These are phyloP conservation scores for Vigna angularis DNA, from an alignment of 306 rosid genomes.

Conservation along the genomic window DNA sequence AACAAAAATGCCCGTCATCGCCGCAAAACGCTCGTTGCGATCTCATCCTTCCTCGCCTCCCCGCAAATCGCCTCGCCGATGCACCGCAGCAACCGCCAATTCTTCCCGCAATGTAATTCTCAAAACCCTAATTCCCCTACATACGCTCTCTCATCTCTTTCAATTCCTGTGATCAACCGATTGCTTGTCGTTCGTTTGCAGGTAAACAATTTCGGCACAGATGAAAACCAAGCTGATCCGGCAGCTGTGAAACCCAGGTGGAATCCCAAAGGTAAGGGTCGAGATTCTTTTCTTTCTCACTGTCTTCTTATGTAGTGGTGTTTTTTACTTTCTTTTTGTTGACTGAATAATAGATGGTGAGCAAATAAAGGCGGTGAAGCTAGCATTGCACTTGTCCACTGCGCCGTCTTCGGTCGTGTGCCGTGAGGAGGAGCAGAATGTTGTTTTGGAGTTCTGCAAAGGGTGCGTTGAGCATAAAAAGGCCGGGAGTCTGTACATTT, in stretches of 20 bases:
- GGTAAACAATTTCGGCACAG: constrained; percentile 42
- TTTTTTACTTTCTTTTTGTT: not conserved
- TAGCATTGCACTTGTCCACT: constrained; percentile 76
- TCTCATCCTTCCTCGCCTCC: constrained; percentile 46
- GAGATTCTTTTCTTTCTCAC: not conserved
- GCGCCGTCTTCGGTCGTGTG: constrained; percentile 70
- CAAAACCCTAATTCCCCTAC: not conserved
- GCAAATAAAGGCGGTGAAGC: constrained; percentile 69
- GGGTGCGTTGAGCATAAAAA: constrained; percentile 66
- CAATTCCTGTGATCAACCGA: not conserved
- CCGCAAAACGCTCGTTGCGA: constrained; percentile 34
- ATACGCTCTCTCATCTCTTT: not conserved
- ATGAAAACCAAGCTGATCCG: constrained; percentile 36
- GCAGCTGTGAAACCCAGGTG: constrained; percentile 53
- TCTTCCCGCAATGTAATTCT: constrained; percentile 39
- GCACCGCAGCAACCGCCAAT: constrained; percentile 43
- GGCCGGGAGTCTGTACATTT: constrained; percentile 81
- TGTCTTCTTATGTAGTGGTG: not conserved
- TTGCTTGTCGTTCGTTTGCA: constrained; percentile 35
- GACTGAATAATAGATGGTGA: constrained; percentile 55
- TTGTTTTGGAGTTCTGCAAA: constrained; percentile 78
- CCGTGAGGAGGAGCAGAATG: constrained; percentile 79
- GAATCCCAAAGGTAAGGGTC: constrained; percentile 70
- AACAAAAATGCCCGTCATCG: constrained; percentile 36
- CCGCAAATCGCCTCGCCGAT: constrained; percentile 60